These are phyloP conservation scores for Sclerotinia sclerotiorum DNA, from an alignment of 2,329 filamentous ascomycete species.

Conservation along the genomic window DNA sequence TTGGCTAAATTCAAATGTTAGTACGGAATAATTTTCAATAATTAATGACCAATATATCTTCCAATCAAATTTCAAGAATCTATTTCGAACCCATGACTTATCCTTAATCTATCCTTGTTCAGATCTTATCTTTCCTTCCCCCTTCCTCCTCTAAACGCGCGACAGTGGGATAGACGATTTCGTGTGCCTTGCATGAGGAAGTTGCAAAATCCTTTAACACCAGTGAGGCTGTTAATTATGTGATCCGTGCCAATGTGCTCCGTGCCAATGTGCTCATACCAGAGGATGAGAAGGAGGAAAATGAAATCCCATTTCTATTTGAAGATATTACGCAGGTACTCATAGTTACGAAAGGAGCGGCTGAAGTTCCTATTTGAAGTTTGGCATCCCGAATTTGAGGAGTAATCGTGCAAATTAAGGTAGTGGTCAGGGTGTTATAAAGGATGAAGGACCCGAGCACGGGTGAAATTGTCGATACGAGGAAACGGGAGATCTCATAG, in stretches of 20 bases:
- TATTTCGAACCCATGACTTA: constrained; percentile 10
- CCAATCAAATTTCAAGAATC: neutral
- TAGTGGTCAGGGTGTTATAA: neutral
- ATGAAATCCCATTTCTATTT: constrained; percentile 14
- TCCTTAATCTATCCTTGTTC: neutral
- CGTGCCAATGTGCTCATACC: neutral
- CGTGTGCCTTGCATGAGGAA: constrained; percentile 12
- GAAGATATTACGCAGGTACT: neutral
- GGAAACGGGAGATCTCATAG: neutral
- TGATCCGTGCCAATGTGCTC: constrained; percentile 3
- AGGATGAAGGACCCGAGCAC: constrained; percentile 9
- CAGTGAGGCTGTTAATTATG: constrained; percentile 2
- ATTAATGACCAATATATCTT: constrained; percentile 19
- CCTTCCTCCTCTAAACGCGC: neutral
- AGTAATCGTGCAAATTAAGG: neutral
- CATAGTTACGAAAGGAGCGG: neutral
- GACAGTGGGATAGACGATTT: constrained; percentile 13
- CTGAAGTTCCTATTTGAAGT: neutral
- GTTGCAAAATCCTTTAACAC: constrained; percentile 4
- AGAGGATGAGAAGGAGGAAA: neutral
- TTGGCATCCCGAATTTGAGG: neutral
- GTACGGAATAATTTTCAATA: constrained; percentile 5
- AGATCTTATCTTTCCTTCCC: neutral
- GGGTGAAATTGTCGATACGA: neutral
- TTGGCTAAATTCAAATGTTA: neutral